Evolutionary conservation across 108 stramenopile genomes (phyloP).

Genomic region (Fragilaria radians): DNA sequence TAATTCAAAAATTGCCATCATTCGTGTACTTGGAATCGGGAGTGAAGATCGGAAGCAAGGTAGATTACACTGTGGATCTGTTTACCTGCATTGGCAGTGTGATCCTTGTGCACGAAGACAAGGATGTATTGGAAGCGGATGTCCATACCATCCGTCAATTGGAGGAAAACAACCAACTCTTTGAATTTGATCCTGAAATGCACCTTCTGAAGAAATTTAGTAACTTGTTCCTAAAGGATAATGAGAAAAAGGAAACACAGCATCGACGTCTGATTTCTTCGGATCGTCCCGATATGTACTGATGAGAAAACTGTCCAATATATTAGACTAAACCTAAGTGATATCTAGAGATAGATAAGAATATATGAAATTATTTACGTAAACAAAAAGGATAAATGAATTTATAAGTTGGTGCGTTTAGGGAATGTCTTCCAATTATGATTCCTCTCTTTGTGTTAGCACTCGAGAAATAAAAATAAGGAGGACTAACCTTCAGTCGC

Average conservation of each 20-base stretch:
- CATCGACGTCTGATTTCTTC: constrained; percentile 2
- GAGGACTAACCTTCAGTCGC: too few species aligned
- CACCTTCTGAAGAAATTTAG: not conserved
- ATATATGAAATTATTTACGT: too few species aligned
- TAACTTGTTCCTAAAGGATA: not conserved
- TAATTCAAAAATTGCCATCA: constrained; percentile 56
- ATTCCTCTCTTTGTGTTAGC: too few species aligned
- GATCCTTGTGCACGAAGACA: constrained; percentile 70
- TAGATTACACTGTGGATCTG: constrained; percentile 81
- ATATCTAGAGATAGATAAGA: too few species aligned
- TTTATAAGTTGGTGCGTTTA: too few species aligned
- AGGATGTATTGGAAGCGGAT: constrained; percentile 50
- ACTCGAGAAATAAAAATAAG: too few species aligned
- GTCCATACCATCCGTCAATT: constrained; percentile 61
- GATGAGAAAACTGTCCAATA: too few species aligned
- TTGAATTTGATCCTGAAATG: constrained; percentile 39
- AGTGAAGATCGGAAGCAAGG: constrained; percentile 51
- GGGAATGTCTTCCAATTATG: too few species aligned
- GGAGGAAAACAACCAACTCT: constrained; percentile 67
- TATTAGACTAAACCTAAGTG: too few species aligned
- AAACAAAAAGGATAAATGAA: too few species aligned
- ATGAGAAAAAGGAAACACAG: not conserved
- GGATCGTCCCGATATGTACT: constrained; percentile 7
- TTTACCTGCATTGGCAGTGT: constrained; percentile 81
- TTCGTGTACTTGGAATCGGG: constrained; percentile 84